Conservation (phyloP, 805 yeast species). For the Nakazawaea sp. region DNA sequence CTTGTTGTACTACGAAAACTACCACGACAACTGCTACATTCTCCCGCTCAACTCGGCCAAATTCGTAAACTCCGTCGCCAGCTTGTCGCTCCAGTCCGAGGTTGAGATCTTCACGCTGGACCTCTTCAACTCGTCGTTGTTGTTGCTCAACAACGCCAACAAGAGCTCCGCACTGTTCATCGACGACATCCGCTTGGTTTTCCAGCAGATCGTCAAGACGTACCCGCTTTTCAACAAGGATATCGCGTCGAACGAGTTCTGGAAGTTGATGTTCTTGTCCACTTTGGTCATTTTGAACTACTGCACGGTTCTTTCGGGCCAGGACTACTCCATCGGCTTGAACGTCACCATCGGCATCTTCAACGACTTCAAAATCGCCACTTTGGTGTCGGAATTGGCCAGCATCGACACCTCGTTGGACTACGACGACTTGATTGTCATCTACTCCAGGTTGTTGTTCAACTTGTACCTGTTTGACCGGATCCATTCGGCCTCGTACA, state of each 20-base stretch:
- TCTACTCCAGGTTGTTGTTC: constrained; percentile 33
- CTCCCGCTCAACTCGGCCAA: constrained; percentile 28
- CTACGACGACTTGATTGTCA: constrained; percentile 8
- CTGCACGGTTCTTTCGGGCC: constrained; percentile 52
- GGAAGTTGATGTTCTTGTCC: constrained; percentile 26
- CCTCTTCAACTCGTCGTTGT: constrained; percentile 33
- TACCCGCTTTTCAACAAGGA: constrained; percentile 27
- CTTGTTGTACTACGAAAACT: constrained; percentile 32
- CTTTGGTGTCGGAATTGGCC: constrained; percentile 22
- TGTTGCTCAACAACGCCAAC: constrained; percentile 26
- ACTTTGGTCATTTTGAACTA: constrained; percentile 44
- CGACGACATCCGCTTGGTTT: constrained; percentile 26
- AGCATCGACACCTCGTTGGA: constrained; percentile 1
- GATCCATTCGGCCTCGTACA: constrained; percentile 41
- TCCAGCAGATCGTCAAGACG: constrained; percentile 27
- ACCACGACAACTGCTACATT: constrained; percentile 39
- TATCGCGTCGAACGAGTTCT: constrained; percentile 20
- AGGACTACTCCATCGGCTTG: constrained; percentile 50
- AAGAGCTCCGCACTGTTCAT: constrained; percentile 17
- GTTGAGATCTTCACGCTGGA: constrained; percentile 27
- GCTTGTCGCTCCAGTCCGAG: constrained; percentile 20
- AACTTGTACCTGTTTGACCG: constrained; percentile 42
- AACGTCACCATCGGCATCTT: constrained; percentile 46
- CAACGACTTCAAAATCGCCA: constrained; percentile 48
- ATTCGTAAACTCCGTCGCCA: constrained; percentile 19